phyloP scores from a whole-genome alignment of 1,139 yeast genomes.

The Pichia sp. region DNA sequence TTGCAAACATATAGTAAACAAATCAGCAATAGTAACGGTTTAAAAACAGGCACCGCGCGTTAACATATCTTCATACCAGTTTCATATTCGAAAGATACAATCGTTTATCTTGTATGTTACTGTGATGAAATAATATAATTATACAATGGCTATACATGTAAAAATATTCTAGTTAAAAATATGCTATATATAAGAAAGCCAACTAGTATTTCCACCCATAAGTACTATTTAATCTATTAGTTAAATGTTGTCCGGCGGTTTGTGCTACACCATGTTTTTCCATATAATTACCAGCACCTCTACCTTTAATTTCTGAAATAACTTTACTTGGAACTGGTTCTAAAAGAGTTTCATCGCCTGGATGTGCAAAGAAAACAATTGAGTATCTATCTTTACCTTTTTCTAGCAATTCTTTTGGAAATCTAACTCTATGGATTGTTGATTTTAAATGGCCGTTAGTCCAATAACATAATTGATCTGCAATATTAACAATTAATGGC shows the following conservation, averaged over 20 bases:
- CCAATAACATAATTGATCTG: conserved; percentile 54
- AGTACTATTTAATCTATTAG: conserved; percentile 59
- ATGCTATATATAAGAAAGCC: not conserved
- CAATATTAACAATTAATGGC: conserved; percentile 50
- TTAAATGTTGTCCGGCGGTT: conserved; percentile 65
- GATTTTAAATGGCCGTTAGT: conserved; percentile 49
- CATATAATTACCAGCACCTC: conserved; percentile 40
- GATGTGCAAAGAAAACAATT: conserved; percentile 77
- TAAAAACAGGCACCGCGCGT: not conserved
- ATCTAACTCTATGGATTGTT: conserved; percentile 54
- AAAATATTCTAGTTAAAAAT: too few relatives aligned
- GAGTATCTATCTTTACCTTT: conserved; percentile 67
- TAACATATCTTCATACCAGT: too few relatives aligned
- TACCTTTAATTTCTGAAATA: conserved; percentile 37
- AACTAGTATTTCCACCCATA: conserved; percentile 34
- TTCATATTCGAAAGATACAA: too few relatives aligned
- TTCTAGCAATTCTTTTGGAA: conserved; percentile 48
- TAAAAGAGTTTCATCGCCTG: conserved; percentile 57
- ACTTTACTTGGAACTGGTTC: conserved; percentile 64
- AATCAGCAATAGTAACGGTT: not conserved
- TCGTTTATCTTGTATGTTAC: too few relatives aligned
- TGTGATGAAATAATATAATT: too few relatives aligned
- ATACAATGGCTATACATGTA: too few relatives aligned
- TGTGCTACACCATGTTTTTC: conserved; percentile 34
- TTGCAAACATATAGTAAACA: too few relatives aligned